A percentile compares a stretch with the other conserved stretches of the same genome.
These are phyloP conservation scores for Pyricularia pennisetigena DNA, from an alignment of 2,329 filamentous ascomycete species.

Conservation along the genomic window DNA sequence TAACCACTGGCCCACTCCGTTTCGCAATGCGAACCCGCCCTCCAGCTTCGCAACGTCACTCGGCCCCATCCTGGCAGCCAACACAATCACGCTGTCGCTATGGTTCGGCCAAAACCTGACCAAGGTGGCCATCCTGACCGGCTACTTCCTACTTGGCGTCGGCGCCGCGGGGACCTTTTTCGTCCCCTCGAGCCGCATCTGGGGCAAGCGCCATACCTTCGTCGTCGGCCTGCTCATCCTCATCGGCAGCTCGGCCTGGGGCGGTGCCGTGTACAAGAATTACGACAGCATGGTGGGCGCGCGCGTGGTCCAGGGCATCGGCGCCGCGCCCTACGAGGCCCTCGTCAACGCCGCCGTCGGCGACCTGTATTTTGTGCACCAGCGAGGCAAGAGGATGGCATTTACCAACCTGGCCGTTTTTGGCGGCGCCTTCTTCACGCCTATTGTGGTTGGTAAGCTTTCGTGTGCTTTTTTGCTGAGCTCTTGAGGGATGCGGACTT, in stretches of 20 bases:
- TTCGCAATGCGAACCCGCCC: conserved; percentile 21
- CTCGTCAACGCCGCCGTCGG: conserved; percentile 83
- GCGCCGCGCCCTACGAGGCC: conserved; percentile 80
- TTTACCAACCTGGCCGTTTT: conserved; percentile 53
- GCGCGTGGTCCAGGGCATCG: conserved; percentile 77
- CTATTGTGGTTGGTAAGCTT: conserved; percentile 84
- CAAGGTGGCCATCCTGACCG: conserved; percentile 72
- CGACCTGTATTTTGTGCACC: conserved; percentile 81
- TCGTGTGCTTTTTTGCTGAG: neutral
- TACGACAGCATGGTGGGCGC: conserved; percentile 69
- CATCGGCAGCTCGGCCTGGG: conserved; percentile 69
- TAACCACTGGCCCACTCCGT: neutral
- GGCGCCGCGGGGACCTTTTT: conserved; percentile 75
- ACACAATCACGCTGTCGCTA: conserved; percentile 68
- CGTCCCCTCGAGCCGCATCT: conserved; percentile 79
- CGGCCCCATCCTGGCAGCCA: conserved; percentile 78
- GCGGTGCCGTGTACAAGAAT: conserved; percentile 53
- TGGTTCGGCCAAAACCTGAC: conserved; percentile 59
- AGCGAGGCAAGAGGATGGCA: conserved; percentile 76
- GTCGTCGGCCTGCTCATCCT: conserved; percentile 67
- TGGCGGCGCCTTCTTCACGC: conserved; percentile 55
- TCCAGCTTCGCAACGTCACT: conserved; percentile 78
- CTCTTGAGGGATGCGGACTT: neutral
- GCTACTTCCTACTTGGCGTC: conserved; percentile 77
- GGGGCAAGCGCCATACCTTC: conserved; percentile 88